phyloP scores from a whole-genome alignment of 1,139 yeast species.

The Blastobotrys proliferans region DNA sequence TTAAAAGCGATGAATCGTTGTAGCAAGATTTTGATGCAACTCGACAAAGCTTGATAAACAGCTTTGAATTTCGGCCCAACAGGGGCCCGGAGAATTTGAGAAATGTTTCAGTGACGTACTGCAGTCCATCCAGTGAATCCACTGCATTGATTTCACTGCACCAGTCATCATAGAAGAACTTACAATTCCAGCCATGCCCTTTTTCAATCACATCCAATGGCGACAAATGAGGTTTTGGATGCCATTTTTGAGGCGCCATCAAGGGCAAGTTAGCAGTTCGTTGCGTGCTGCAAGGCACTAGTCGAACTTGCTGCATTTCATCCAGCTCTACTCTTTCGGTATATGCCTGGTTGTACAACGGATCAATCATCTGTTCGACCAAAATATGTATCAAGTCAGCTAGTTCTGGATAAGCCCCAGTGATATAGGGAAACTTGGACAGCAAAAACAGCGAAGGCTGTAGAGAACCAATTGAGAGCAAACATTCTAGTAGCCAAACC shows the following conservation, averaged over 20 bases:
- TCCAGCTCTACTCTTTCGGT: neutral
- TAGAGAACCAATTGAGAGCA: slow-evolving; percentile 60
- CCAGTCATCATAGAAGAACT: slow-evolving; percentile 58
- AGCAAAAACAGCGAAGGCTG: slow-evolving; percentile 62
- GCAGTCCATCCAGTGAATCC: slow-evolving; percentile 43
- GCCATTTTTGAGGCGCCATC: no score
- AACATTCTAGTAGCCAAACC: slow-evolving; percentile 46
- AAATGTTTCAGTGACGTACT: slow-evolving; percentile 45
- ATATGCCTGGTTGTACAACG: slow-evolving; percentile 40
- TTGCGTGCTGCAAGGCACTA: neutral
- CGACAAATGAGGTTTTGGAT: no score
- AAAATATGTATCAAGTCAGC: slow-evolving; percentile 47
- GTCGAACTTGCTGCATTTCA: neutral
- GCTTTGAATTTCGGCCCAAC: slow-evolving; percentile 46
- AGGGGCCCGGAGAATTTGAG: slow-evolving; percentile 56
- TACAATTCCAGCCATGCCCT: no score
- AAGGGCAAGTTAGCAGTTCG: no score
- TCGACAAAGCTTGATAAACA: slow-evolving; percentile 60
- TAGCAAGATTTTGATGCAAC: slow-evolving; percentile 43
- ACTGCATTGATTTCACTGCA: slow-evolving; percentile 39
- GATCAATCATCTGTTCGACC: slow-evolving; percentile 48
- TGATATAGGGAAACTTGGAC: slow-evolving; percentile 59
- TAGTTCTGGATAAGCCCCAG: slow-evolving; percentile 51
- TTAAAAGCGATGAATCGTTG: neutral
- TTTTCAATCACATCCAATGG: no score